Evolutionary conservation across 306 rosid species (phyloP).

Genomic region (Trifolium subterraneum): DNA sequence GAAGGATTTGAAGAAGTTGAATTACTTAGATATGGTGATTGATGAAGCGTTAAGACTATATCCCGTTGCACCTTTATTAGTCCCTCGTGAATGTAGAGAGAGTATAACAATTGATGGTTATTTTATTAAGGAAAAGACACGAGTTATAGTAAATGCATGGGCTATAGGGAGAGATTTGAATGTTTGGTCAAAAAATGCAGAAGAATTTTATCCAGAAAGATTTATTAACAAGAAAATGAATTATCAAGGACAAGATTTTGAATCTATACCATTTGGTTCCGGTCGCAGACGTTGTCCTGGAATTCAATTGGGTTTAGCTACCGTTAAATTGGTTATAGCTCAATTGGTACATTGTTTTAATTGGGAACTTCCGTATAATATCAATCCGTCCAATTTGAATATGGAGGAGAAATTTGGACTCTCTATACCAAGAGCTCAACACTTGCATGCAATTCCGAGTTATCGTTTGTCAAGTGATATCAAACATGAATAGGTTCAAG

Average conservation of each 20-base stretch:
- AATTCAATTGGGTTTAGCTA: background rate
- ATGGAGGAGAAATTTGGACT: constrained; percentile 1
- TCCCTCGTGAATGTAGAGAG: constrained; percentile 1
- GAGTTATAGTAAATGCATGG: background rate
- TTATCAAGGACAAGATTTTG: background rate
- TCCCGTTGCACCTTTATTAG: background rate
- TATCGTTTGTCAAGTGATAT: background rate
- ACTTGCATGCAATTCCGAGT: background rate
- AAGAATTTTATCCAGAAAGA: background rate
- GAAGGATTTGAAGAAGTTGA: background rate
- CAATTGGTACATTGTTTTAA: background rate
- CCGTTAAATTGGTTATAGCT: background rate
- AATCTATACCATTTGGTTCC: background rate
- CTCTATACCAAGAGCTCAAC: background rate
- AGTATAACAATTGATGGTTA: background rate
- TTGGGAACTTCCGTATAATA: background rate
- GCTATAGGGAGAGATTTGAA: background rate
- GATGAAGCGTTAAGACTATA: background rate
- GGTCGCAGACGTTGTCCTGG: background rate
- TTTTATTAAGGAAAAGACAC: background rate
- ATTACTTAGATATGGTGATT: background rate
- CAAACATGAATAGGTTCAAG: background rate
- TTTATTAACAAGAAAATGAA: background rate
- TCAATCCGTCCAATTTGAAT: background rate
- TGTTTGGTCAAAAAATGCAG: background rate